A percentile compares a stretch with the other conserved stretches of the same genome.
Conservation (phyloP, 1,284 basidiomycete genomes). For the Coniferiporia sulphurascens region DNA sequence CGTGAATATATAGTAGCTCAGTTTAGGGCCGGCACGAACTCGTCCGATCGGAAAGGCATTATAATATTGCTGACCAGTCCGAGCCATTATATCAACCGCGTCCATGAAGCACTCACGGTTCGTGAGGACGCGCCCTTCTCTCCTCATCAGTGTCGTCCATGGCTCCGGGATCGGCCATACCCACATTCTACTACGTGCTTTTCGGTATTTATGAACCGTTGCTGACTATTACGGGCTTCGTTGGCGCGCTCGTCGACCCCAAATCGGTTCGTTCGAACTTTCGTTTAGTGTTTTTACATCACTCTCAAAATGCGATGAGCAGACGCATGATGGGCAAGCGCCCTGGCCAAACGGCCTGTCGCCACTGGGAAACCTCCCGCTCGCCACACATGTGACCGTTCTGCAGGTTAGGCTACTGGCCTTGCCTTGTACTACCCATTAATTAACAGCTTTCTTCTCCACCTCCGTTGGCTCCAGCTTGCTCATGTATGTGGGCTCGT, state of each 20-base stretch:
- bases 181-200: slow-evolving; percentile 63
- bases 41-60: neutral
- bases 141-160: neutral
- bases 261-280: slow-evolving; percentile 42
- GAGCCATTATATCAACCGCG: slow-evolving; percentile 6
- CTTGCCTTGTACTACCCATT: neutral
- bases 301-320: slow-evolving; percentile 5
- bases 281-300: slow-evolving; percentile 4
- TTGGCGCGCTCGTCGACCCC: slow-evolving; percentile 64
- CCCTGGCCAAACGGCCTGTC: slow-evolving; percentile 52
- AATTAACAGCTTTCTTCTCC: neutral
- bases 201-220: slow-evolving; percentile 72
- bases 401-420: neutral
- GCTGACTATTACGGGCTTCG: slow-evolving; percentile 55
- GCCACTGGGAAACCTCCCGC: slow-evolving; percentile 49
- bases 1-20: slow-evolving; percentile 15
- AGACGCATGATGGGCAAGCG: slow-evolving; percentile 71
- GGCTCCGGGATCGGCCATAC: slow-evolving; percentile 51
- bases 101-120: slow-evolving; percentile 14
- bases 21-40: slow-evolving; percentile 31
- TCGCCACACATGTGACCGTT: slow-evolving; percentile 58
- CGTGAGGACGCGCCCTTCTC: slow-evolving; percentile 28
- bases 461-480: slow-evolving; percentile 43
- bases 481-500: slow-evolving; percentile 71
- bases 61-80: neutral